Conservation (phyloP, 2,329 filamentous ascomycete genomes). For the Macrophomina tecta region DNA sequence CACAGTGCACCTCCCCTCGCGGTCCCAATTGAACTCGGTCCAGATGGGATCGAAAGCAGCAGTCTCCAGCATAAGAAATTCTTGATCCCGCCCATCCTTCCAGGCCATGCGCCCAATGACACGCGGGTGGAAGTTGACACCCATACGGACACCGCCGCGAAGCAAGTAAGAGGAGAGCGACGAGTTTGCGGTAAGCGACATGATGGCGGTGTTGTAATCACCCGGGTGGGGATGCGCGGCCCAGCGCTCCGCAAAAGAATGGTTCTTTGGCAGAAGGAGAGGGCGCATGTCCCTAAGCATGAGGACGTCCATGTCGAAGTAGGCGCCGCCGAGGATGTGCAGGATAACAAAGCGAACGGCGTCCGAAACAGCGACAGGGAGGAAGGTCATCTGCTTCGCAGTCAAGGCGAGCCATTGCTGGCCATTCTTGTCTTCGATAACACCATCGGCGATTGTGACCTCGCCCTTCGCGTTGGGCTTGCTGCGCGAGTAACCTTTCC, state of each 20-base stretch:
- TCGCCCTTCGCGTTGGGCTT: conserved; percentile 52
- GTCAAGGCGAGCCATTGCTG: conserved; percentile 62
- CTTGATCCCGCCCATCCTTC: conserved; percentile 60
- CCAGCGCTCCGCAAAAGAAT: conserved; percentile 63
- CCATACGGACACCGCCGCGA: conserved; percentile 63
- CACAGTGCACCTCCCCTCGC: conserved; percentile 59
- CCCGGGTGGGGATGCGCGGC: conserved; percentile 59
- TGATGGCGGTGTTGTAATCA: conserved; percentile 64
- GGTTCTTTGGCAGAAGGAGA: conserved; percentile 56
- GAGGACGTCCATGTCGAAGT: conserved; percentile 63
- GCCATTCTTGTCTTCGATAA: conserved; percentile 56
- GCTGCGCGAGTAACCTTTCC: conserved; percentile 55
- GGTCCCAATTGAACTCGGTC: conserved; percentile 62
- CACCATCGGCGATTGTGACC: conserved; percentile 56
- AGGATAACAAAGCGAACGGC: conserved; percentile 62
- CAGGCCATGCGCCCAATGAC: conserved; percentile 63
- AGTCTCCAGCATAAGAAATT: conserved; percentile 64
- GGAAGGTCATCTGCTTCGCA: conserved; percentile 62
- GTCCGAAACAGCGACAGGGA: conserved; percentile 64
- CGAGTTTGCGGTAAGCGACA: conserved; percentile 62
- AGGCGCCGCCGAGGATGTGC: conserved; percentile 60
- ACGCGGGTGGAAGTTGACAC: conserved; percentile 63
- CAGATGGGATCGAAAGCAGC: conserved; percentile 64
- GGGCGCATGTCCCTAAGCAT: conserved; percentile 63
- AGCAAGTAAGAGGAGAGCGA: conserved; percentile 62